Evolutionary conservation across 192 early-diverging fungal genomes (phyloP).

Genomic region (Thoreauomyces humboldtii): DNA sequence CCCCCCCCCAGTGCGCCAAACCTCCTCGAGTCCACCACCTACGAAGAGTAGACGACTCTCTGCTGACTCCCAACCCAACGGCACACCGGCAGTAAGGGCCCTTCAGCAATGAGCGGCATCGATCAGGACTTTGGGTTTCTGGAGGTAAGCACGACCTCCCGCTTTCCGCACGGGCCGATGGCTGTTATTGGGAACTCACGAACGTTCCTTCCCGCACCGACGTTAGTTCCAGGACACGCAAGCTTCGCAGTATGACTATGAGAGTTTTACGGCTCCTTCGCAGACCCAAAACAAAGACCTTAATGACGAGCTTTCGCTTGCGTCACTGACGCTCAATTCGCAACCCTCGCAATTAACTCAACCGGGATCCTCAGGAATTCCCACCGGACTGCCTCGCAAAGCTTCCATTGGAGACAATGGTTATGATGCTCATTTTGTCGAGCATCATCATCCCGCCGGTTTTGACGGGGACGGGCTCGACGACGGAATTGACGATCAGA

Average conservation of each 20-base stretch:
- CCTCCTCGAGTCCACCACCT: too few species aligned
- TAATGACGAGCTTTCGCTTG: conserved; percentile 51
- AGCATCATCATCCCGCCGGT: conserved; percentile 32
- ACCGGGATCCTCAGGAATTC: conserved; percentile 2
- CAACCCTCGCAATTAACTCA: conserved; percentile 34
- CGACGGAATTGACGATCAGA: conserved; percentile 14
- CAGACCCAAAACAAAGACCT: conserved; percentile 46
- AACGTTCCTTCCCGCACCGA: background rate
- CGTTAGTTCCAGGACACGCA: conserved; percentile 50
- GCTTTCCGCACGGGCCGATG: background rate
- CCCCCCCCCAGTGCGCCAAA: too few species aligned
- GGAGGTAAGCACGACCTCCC: conserved; percentile 17
- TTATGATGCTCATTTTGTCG: conserved; percentile 32
- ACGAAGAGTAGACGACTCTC: too few species aligned
- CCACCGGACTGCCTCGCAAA: background rate
- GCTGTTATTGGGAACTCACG: background rate
- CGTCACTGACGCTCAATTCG: conserved; percentile 35
- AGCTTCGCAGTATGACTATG: conserved; percentile 67
- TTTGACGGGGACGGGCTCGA: conserved; percentile 8
- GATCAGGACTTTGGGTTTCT: conserved; percentile 24
- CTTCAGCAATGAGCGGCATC: background rate
- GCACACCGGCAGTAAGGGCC: too few species aligned
- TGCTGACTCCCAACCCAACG: too few species aligned
- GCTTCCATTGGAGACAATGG: conserved; percentile 39
- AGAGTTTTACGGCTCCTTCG: conserved; percentile 50